A percentile compares a stretch with the other conserved stretches of the same genome.
Evolutionary conservation across 805 yeast species (phyloP).

Genomic region (Blastobotrys muscicola): DNA sequence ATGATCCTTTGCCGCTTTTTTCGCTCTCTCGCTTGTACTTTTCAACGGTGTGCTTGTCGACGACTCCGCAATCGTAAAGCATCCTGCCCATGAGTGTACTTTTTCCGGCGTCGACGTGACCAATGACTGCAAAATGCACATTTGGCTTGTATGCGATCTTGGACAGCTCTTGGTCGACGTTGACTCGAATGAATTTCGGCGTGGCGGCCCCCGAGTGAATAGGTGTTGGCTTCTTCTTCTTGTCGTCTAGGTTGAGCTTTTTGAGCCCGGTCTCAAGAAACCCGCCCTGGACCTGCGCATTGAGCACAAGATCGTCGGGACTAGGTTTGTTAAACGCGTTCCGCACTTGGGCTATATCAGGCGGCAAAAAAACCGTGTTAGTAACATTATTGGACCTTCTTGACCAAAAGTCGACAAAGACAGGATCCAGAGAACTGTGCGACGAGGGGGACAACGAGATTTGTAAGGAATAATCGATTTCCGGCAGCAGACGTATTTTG

Average conservation of each 20-base stretch:
- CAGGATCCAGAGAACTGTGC: no score
- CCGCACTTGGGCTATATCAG: slow-evolving; percentile 35
- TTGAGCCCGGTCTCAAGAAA: slow-evolving; percentile 3
- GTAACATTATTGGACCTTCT: slow-evolving; percentile 21
- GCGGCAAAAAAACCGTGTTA: slow-evolving; percentile 29
- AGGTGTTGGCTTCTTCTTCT: background rate
- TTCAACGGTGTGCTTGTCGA: slow-evolving; percentile 54
- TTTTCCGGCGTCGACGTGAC: slow-evolving; percentile 83
- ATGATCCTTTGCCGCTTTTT: slow-evolving; percentile 62
- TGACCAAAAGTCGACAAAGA: no score
- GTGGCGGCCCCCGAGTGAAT: background rate
- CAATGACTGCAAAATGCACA: slow-evolving; percentile 68
- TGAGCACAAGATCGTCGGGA: slow-evolving; percentile 66
- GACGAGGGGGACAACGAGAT: no score
- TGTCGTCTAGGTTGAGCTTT: background rate
- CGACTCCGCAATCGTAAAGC: slow-evolving; percentile 55
- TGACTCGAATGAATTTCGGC: background rate
- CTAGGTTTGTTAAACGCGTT: slow-evolving; percentile 58
- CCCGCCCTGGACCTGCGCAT: slow-evolving; percentile 40
- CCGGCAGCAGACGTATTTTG: no score
- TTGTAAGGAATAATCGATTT: no score
- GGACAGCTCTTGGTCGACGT: slow-evolving; percentile 7
- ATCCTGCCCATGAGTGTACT: slow-evolving; percentile 72
- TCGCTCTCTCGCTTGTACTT: slow-evolving; percentile 57
- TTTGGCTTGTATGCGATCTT: slow-evolving; percentile 36